Evolutionary conservation across 2,329 filamentous ascomycete genomes (phyloP).

Genomic region (Periconia sp.): DNA sequence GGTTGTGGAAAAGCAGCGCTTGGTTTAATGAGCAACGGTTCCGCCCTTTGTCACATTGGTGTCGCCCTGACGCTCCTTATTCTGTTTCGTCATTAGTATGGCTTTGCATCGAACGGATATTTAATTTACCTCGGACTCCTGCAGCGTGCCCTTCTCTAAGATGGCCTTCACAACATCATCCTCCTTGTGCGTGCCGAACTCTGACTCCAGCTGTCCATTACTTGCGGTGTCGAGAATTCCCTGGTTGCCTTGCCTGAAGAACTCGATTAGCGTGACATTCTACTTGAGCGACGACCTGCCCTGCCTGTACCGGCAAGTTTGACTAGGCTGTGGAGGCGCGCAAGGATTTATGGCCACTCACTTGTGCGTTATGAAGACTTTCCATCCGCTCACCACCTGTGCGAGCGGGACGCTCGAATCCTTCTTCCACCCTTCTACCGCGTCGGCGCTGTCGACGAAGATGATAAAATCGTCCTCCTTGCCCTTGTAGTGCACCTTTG

Average conservation of each 20-base stretch:
- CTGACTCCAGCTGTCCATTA: slow-evolving; percentile 75
- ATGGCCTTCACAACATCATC: slow-evolving; percentile 86
- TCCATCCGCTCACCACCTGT: slow-evolving; percentile 85
- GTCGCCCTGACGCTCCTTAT: slow-evolving; percentile 49
- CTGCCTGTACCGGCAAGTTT: too few species aligned
- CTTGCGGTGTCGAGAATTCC: slow-evolving; percentile 79
- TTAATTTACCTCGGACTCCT: slow-evolving; percentile 32
- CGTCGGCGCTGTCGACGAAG: slow-evolving; percentile 66
- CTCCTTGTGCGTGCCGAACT: slow-evolving; percentile 82
- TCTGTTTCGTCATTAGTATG: slow-evolving; percentile 31
- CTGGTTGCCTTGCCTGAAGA: slow-evolving; percentile 82
- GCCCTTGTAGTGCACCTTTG: slow-evolving; percentile 89
- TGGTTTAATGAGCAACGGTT: slow-evolving; percentile 36
- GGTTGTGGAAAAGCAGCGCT: slow-evolving; percentile 15
- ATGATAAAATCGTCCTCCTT: slow-evolving; percentile 71
- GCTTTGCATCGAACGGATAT: neutral
- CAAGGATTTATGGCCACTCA: slow-evolving; percentile 61
- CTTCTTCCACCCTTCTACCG: slow-evolving; percentile 79
- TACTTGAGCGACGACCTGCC: too few species aligned
- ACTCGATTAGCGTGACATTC: slow-evolving; percentile 9
- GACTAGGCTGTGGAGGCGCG: neutral
- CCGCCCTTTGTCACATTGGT: slow-evolving; percentile 51
- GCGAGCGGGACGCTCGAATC: slow-evolving; percentile 81
- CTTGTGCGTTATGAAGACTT: slow-evolving; percentile 90
- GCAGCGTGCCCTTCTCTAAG: slow-evolving; percentile 70